phyloP scores from a whole-genome alignment of 2,329 filamentous ascomycete genomes.

The Pochonia chlamydosporia region DNA sequence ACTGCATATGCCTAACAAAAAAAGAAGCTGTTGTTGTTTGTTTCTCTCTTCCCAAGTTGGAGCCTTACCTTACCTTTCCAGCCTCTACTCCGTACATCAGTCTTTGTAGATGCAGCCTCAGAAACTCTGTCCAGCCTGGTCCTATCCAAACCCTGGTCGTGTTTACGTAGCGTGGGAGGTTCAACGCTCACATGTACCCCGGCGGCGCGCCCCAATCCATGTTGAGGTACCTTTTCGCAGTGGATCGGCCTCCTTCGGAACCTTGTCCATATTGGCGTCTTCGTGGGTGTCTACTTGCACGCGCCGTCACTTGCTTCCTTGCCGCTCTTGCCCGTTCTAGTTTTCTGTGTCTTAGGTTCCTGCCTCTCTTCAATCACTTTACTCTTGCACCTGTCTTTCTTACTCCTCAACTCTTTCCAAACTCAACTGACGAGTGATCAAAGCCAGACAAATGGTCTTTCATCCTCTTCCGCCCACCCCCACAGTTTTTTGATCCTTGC shows the following conservation, averaged over 20 bases:
- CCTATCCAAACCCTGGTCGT: background rate
- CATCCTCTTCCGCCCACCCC: constrained; percentile 8
- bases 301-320: background rate
- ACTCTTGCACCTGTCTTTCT: background rate
- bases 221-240: constrained; percentile 10
- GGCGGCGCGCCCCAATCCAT: constrained; percentile 2
- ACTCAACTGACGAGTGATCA: constrained; percentile 3
- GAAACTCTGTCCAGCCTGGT: too few relatives aligned
- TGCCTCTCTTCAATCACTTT: background rate
- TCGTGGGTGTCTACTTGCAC: constrained; percentile 2
- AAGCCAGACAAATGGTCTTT: constrained; percentile 2
- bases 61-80: too few relatives aligned
- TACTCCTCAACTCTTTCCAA: background rate
- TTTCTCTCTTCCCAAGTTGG: too few relatives aligned
- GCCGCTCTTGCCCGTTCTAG: constrained; percentile 6
- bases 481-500: constrained; percentile 12
- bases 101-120: too few relatives aligned
- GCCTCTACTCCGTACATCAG: too few relatives aligned
- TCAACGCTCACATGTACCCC: constrained; percentile 3
- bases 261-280: constrained; percentile 9
- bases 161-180: constrained; percentile 2
- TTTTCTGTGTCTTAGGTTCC: constrained; percentile 2
- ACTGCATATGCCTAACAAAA: too few relatives aligned
- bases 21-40: too few relatives aligned
- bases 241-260: background rate